Percentiles rank a stretch among this genome's conserved stretches.
Conservation (phyloP, 2,329 filamentous ascomycete species). For the Iodosphaeria phyllophila region DNA sequence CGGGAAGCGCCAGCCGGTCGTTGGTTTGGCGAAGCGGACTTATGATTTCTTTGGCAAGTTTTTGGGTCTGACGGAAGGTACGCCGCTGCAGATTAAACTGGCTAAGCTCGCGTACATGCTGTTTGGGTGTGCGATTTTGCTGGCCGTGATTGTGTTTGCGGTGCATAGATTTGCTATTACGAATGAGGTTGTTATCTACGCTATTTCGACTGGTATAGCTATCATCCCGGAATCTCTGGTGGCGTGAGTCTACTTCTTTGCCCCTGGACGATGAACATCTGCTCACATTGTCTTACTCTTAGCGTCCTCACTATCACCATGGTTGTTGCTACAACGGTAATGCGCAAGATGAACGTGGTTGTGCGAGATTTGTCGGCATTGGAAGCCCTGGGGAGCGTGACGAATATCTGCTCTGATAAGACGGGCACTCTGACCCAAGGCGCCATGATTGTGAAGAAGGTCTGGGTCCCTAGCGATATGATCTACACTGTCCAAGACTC, state of each 20-base stretch:
- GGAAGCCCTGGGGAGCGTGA: conserved; percentile 52
- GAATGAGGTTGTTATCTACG: conserved; percentile 36
- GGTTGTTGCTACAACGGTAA: conserved; percentile 43
- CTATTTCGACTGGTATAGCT: conserved; percentile 37
- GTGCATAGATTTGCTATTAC: conserved; percentile 32
- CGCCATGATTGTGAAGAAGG: conserved; percentile 51
- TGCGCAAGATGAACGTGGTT: conserved; percentile 45
- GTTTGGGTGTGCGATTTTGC: conserved; percentile 47
- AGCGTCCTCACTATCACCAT: conserved; percentile 52
- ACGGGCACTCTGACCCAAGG: conserved; percentile 52
- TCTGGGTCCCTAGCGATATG: conserved; percentile 39
- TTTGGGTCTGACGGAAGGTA: conserved; percentile 45
- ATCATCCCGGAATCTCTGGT: conserved; percentile 48
- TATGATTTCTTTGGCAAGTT: conserved; percentile 35
- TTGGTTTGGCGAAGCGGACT: conserved; percentile 25
- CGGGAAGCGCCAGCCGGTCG: conserved; percentile 27
- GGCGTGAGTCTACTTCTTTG: conserved; percentile 22
- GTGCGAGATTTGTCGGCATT: conserved; percentile 47
- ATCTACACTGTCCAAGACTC: conserved; percentile 43
- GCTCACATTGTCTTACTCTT: conserved; percentile 1
- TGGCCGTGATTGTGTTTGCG: conserved; percentile 38
- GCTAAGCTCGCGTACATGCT: conserved; percentile 61
- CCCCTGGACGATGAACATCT: conserved; percentile 2
- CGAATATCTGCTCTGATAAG: conserved; percentile 57
- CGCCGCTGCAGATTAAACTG: conserved; percentile 61